Evolutionary conservation across 2,329 filamentous ascomycete genomes (phyloP), one percentile per base, ranked within the genome.

Genomic region (Metarhizium sp.): DNA sequence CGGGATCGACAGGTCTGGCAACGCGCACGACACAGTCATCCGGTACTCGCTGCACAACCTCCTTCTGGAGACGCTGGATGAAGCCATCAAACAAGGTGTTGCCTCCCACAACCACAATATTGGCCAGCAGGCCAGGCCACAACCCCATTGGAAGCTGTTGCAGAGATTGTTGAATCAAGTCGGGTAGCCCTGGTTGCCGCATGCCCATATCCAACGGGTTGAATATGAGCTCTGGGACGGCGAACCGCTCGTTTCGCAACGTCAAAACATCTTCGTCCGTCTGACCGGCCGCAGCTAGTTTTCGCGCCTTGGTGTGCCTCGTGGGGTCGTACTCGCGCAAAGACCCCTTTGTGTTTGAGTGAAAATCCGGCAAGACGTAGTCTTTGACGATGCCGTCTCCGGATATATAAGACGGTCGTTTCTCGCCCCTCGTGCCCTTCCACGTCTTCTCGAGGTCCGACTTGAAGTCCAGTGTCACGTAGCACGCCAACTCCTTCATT

Each of bases 401-500:
- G 0, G 68, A 71, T 2, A 75, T 48, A 54, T 78, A 85, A 0
- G 70, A 64, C 1, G 75, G 71, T 13, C 82, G 74, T 51, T 75
- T 73, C 62, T 84, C 78, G 47, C 84, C 80, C 58, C 80, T 73
- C 1, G 87, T 84, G 6, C 86, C 88, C 69, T 90, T 94, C 90
- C 91, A 96, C 0, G 85, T 86, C 60, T 78, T 80, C 59, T 97
- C 92, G 40, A 99, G 79, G 62, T 96, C 90, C 6, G 69, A 66
- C 30, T 78, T 75, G 69, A 97, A 96, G 65, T 95, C 84, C 1
- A 81, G 74, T 2, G 88, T 87, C 11, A 96, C 85, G 63, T 88
- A 97, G 67, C 90, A 95, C 1, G 88, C 85, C 4, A 86, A 80
- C 68, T 99, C 94, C 67, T 99, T 99, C 71, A 97, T 92, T 69